Evolutionary conservation across 1,284 basidiomycete species (phyloP).

Genomic region (Vanrija sp.): DNA sequence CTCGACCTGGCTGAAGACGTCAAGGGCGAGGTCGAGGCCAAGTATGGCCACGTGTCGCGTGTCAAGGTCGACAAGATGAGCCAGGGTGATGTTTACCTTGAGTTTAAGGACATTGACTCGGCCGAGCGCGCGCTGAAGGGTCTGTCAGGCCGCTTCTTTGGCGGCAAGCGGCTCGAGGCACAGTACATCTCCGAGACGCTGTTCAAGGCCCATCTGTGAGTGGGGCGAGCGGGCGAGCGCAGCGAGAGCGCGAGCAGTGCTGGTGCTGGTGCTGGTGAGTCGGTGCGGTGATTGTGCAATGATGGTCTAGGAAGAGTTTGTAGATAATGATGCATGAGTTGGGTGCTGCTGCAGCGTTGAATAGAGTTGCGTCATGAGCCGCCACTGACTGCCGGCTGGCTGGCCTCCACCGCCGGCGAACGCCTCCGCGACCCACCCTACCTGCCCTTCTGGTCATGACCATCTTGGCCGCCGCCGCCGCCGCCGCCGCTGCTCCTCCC

Average conservation of each 20-base stretch:
- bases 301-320: neutral
- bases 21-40: conserved; percentile 83
- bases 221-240: too few species aligned
- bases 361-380: too few species aligned
- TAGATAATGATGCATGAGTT: too few species aligned
- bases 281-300: neutral
- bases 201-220: conserved; percentile 71
- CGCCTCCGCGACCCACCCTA: too few species aligned
- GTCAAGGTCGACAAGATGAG: conserved; percentile 89
- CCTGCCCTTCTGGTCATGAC: too few species aligned
- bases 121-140: conserved; percentile 82
- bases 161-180: conserved; percentile 79
- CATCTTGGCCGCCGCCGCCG: too few species aligned
- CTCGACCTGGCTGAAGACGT: conserved; percentile 93
- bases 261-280: too few species aligned
- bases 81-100: conserved; percentile 95
- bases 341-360: too few species aligned
- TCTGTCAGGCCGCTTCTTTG: conserved; percentile 93
- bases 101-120: conserved; percentile 73
- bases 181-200: conserved; percentile 84
- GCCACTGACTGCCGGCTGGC: too few species aligned
- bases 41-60: conserved; percentile 80
- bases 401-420: too few species aligned
- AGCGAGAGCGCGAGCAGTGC: too few species aligned
- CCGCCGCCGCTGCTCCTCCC: too few species aligned